Percentiles rank a stretch among this genome's conserved stretches.
These are phyloP conservation scores for Lunularia cruciata DNA, from an alignment of 225 moss, liverwort and hornwort species.

Conservation along the genomic window DNA sequence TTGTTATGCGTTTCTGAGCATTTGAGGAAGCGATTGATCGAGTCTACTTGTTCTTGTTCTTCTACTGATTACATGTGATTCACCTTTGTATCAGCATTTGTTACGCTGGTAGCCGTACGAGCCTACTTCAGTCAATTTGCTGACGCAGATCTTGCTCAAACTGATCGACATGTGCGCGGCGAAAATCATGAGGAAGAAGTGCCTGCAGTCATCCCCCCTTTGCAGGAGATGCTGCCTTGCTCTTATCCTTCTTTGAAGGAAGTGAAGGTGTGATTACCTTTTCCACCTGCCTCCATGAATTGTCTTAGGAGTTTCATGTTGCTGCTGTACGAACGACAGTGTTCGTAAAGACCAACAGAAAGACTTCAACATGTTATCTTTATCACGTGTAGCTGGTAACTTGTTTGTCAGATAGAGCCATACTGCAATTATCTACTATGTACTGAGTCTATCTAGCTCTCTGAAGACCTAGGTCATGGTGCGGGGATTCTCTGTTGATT, in stretches of 20 bases:
- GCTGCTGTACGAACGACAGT: too few relatives aligned
- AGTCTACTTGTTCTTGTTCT: not conserved
- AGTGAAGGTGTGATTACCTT: constrained; percentile 12
- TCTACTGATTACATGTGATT: not conserved
- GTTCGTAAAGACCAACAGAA: not conserved
- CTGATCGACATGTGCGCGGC: too few relatives aligned
- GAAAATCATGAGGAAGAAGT: not conserved
- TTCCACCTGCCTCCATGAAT: not conserved
- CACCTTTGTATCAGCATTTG: constrained; percentile 12
- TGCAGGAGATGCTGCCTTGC: not conserved
- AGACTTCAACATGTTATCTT: too few relatives aligned
- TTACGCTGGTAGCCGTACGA: constrained; percentile 20
- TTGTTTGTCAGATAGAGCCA: too few relatives aligned
- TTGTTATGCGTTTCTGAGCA: not conserved
- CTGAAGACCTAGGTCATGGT: too few relatives aligned
- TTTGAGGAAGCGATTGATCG: not conserved
- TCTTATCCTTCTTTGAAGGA: constrained; percentile 5
- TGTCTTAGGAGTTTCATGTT: not conserved
- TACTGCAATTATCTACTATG: too few relatives aligned
- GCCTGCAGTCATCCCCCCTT: not conserved
- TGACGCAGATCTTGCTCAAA: not conserved
- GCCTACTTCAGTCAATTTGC: constrained; percentile 14
- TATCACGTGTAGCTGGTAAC: too few relatives aligned
- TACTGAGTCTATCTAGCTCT: too few relatives aligned
- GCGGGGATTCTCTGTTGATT: too few relatives aligned